Conservation (phyloP, 2,329 filamentous ascomycete genomes). For the Knoxdaviesia capensis region DNA sequence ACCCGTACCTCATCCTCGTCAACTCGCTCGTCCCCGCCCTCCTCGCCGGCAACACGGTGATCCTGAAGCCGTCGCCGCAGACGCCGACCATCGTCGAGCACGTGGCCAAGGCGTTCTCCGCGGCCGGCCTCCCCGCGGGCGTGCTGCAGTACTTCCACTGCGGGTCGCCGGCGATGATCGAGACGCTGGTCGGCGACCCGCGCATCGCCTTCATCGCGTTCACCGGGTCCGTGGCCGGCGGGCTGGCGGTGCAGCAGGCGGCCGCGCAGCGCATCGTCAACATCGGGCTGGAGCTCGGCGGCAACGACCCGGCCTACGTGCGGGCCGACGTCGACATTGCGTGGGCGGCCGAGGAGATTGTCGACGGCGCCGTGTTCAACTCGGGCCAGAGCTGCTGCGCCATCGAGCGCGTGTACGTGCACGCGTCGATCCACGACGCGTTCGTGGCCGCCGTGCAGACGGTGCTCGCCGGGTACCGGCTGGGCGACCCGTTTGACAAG, state of each 20-base stretch:
- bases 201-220: slow-evolving; percentile 72
- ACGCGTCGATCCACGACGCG: slow-evolving; percentile 62
- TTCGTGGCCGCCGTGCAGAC: slow-evolving; percentile 66
- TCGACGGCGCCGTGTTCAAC: slow-evolving; percentile 93
- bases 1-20: slow-evolving; percentile 82
- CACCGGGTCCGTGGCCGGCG: slow-evolving; percentile 79
- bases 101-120: slow-evolving; percentile 51
- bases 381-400: slow-evolving; percentile 96
- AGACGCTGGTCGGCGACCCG: slow-evolving; percentile 58
- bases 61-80: slow-evolving; percentile 87
- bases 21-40: slow-evolving; percentile 89
- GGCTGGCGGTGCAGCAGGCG: slow-evolving; percentile 67
- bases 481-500: slow-evolving; percentile 72
- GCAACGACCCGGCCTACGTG: slow-evolving; percentile 87
- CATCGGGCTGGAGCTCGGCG: slow-evolving; percentile 79
- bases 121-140: slow-evolving; percentile 63
- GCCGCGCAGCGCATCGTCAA: slow-evolving; percentile 68
- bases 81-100: slow-evolving; percentile 85
- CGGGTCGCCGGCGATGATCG: slow-evolving; percentile 57
- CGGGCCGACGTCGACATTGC: slow-evolving; percentile 67
- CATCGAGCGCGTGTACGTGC: slow-evolving; percentile 79
- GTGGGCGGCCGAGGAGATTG: slow-evolving; percentile 87
- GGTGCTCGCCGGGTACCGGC: slow-evolving; percentile 60
- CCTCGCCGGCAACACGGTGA: slow-evolving; percentile 74
- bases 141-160: slow-evolving; percentile 88